These are phyloP conservation scores for Carpinus viminea DNA, from an alignment of 306 rosid species.

Conservation along the genomic window DNA sequence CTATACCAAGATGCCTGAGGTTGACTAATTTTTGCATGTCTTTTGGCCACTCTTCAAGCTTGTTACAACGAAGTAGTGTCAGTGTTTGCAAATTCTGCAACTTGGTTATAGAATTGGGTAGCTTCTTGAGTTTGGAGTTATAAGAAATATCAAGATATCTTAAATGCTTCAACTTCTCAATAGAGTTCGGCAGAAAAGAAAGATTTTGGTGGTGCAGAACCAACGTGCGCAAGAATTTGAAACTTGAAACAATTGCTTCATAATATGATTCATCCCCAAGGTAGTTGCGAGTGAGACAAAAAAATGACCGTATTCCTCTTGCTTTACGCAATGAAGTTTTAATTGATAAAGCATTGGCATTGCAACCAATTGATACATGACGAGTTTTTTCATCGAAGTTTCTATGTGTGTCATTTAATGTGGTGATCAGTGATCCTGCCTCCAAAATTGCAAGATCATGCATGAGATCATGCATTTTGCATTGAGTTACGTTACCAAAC, in stretches of 20 bases:
- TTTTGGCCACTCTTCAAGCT: constrained; percentile 12
- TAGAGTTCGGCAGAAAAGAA: too few relatives aligned
- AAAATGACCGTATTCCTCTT: neutral
- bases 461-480: too few relatives aligned
- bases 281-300: too few relatives aligned
- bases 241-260: neutral
- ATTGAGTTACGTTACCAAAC: too few relatives aligned
- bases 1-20: constrained; percentile 22
- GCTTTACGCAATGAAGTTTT: neutral
- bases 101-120: neutral
- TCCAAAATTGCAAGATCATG: neutral
- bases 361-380: neutral
- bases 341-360: too few relatives aligned
- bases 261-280: too few relatives aligned
- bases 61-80: neutral
- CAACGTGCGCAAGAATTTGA: neutral
- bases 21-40: neutral
- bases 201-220: neutral
- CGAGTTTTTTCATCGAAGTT: neutral
- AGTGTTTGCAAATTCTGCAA: constrained; percentile 1
- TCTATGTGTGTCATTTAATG: neutral
- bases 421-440: neutral
- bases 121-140: neutral
- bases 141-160: neutral
- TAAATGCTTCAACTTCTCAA: neutral